Evolutionary conservation across 768 basidiomycete genomes (phyloP), one percentile per base, ranked within the genome.

Genomic region (Russula sp.): DNA sequence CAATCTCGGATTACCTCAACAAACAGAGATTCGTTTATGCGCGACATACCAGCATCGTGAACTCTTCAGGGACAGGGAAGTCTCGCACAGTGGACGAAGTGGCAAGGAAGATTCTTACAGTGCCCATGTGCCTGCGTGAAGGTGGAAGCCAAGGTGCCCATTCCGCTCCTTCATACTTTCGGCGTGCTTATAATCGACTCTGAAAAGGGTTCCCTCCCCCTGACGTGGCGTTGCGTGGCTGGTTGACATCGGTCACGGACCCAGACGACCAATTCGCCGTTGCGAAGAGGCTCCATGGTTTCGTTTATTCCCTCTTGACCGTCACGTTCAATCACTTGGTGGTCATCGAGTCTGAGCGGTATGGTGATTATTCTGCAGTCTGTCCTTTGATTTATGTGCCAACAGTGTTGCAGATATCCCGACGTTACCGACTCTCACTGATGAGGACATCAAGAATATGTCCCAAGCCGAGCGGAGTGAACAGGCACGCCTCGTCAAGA

Each of bases 31-130:
- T 6, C 0, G 18, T 27, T 0, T 39, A 61, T n/a, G 7, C 45
- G n/a, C 45, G 1, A 4, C 44, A 10, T n/a, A 34, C 53, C 1
- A 44, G 51, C 45, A 11, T 47, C 6, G 8, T 20, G 6, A 54
- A 61, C 18, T 61, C 59, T 3, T 20, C 59, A 18, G 59, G 59
- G 8, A 61, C 59, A 0, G 59, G 59, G 1, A 54, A 61, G 18
- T 61, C 53, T 6, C 59, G 53, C 1, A 47, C 32, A 9, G 53
- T 61, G 4, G 52, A 55, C 22, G 18, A 55, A 55, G 6, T 61
- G 14, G 42, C 27, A 0, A 54, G 1, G 9, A 13, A 11, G 5
- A 16, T 54, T 14, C 53, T 60, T 11, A 47, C 9, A 5, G 59
- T 60, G 1, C 59, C 51, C 2, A 60, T 60, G 59, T 60, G 59